Conservation (phyloP, 2,329 filamentous ascomycete species). For the Hymenoscyphus repandus region DNA sequence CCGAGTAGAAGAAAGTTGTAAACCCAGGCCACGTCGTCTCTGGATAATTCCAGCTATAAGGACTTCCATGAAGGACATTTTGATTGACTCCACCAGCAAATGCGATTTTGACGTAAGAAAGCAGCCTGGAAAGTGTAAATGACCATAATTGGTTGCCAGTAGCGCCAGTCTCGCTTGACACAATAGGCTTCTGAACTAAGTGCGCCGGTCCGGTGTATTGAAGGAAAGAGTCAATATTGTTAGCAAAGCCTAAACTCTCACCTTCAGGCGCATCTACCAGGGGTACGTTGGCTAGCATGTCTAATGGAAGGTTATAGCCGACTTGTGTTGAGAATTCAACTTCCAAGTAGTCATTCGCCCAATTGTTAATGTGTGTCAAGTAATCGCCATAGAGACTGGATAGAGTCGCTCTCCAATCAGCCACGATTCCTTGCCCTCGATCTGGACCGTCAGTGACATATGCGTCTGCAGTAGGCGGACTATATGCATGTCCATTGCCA, state of each 20-base stretch:
- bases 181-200: slow-evolving; percentile 34
- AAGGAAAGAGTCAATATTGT: slow-evolving; percentile 35
- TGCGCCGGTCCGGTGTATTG: slow-evolving; percentile 37
- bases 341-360: slow-evolving; percentile 30
- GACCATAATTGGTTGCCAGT: slow-evolving; percentile 23
- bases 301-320: slow-evolving; percentile 38
- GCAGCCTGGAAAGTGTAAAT: slow-evolving; percentile 24
- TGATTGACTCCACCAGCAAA: slow-evolving; percentile 39
- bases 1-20: slow-evolving; percentile 39
- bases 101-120: slow-evolving; percentile 35
- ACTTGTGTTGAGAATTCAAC: slow-evolving; percentile 36
- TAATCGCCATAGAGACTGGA: slow-evolving; percentile 22
- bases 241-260: slow-evolving; percentile 35
- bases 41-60: slow-evolving; percentile 37
- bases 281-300: slow-evolving; percentile 37
- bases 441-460: slow-evolving; percentile 10
- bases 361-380: slow-evolving; percentile 28
- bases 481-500: not conserved
- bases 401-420: slow-evolving; percentile 13
- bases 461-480: not conserved
- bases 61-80: slow-evolving; percentile 39
- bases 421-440: slow-evolving; percentile 6
- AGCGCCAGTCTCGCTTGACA: slow-evolving; percentile 37
- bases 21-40: slow-evolving; percentile 46
- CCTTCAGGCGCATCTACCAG: slow-evolving; percentile 36